Evolutionary conservation across 345 rosid species (phyloP), one percentile per base, ranked within the genome.

Genomic region (Excoecaria agallocha): DNA sequence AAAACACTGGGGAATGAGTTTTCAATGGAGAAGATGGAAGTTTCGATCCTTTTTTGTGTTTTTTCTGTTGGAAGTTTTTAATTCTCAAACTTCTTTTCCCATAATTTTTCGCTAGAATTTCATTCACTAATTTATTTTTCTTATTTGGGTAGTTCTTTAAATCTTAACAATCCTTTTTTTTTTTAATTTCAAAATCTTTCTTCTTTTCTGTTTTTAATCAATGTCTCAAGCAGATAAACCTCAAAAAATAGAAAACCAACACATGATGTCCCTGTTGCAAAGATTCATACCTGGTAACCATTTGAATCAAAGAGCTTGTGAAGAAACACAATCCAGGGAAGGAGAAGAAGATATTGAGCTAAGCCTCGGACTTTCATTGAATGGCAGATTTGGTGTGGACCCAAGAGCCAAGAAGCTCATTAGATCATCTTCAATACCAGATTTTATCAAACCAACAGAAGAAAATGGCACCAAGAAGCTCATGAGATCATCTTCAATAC

Each of bases 311-410:
- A 76, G 52, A 35, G 51, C 49, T 16, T 41, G 35, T 43, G 73
- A 74, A 52, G 71, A 63, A 19, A 6, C 55, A 30, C 76, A 74
- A 67, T 55, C 59, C 19, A 25, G 25, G n/a, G 80, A 16, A 45
- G 88, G 58, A 65, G 56, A 48, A 68, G 81, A 84, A 25, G 92
- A 87, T 66, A 69, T 89, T 51, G 95, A 91, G 91, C 80, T 93
- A 15, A 90, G 88, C 76, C 81, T 91, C 63, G 94, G 98, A 35
- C 87, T 90, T 5, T 93, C 96, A 37, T 74, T 88, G 60, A 90
- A 90, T 70, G 98, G 98, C 46, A 86, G 87, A 51, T 93, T 93
- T 67, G 97, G 98, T 39, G 89, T 90, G 10, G 91, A 93, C 84
- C 93, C 91, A 41, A 82, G 76, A 41, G 83, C 87, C 51, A 85